Evolutionary conservation across 2,329 filamentous ascomycete genomes (phyloP), one percentile per base, ranked within the genome.

Genomic region (Penicillium sp.): DNA sequence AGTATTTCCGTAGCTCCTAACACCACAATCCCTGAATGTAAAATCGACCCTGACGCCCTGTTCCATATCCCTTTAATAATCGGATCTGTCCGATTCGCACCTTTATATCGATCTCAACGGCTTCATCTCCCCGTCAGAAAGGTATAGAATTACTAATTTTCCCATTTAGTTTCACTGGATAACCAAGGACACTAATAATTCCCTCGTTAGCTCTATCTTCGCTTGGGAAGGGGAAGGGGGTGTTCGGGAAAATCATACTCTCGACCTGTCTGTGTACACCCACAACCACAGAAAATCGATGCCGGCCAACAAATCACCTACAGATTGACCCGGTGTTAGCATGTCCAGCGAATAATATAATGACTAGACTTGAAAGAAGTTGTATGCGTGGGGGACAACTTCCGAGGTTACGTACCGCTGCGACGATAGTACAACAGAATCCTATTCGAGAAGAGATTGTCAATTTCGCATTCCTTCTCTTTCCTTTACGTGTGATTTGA

Each of bases 281-380:
- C 84, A 68, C 84, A 86, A n/a, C 84, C 83, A 72, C 84, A 86
- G 53, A 87, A 79, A 24, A 87, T 73, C 0, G 83, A 81, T 4
- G 81, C 83, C 2, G 84, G 85, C 79, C 83, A 87, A 64, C 84
- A 86, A 35, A 86, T 66, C 15, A 85, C 73, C 83, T 85, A 58
- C 4, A 38, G 22, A 30, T 12, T 4, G 9, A n/a, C 19, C 19
- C 9, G 12, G 8, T 37, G 35, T 30, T 35, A 51, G 49, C n/a
- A 33, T n/a, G n/a, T 8, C 28, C n/a, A 7, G 49, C 24, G 4
- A 17, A 7, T 0, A 15, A 54, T 26, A 5, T 1, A 40, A 2
- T 26, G 17, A 17, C 10, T 2, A 9, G 1, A 22, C 3, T 3
- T 3, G 24, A 26, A 28, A 1, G 17, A n/a, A 12, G 33, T 26